Percentiles rank a stretch among this genome's conserved stretches.
Conservation (phyloP, 257 asterid species). For the Eustoma russellianum region DNA sequence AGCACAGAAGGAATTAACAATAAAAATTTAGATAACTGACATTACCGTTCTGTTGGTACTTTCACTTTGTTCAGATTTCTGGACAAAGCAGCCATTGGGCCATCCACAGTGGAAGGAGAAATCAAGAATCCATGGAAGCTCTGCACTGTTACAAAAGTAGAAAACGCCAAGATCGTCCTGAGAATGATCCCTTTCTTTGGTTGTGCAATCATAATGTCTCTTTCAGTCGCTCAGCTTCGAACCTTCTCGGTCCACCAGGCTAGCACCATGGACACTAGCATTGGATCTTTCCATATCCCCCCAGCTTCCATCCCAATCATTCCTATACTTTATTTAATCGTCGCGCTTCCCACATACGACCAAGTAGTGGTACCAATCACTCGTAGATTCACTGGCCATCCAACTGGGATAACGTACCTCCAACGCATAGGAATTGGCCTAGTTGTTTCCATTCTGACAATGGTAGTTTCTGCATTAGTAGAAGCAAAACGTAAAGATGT, state of each 20-base stretch:
- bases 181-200: conserved; percentile 55
- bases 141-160: conserved; percentile 79
- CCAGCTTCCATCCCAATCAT: conserved; percentile 65
- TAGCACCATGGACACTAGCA: conserved; percentile 52
- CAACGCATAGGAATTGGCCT: conserved; percentile 74
- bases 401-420: conserved; percentile 62
- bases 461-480: conserved; percentile 50
- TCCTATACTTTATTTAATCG: conserved; percentile 40
- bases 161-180: conserved; percentile 59
- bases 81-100: too few relatives aligned
- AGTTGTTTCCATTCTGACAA: conserved; percentile 52
- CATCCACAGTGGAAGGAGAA: conserved; percentile 14
- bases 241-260: conserved; percentile 72
- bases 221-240: conserved; percentile 72
- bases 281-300: conserved; percentile 44
- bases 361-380: conserved; percentile 40
- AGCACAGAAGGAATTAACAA: conserved; percentile 21
- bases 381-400: conserved; percentile 45
- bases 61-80: too few relatives aligned
- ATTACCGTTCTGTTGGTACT: too few relatives aligned
- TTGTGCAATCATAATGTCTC: conserved; percentile 72
- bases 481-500: conserved; percentile 56
- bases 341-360: conserved; percentile 54
- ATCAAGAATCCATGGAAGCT: conserved; percentile 44
- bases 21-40: conserved; percentile 18